Conservation (phyloP, 2,329 filamentous ascomycete species). For the Penicillium sp. region DNA sequence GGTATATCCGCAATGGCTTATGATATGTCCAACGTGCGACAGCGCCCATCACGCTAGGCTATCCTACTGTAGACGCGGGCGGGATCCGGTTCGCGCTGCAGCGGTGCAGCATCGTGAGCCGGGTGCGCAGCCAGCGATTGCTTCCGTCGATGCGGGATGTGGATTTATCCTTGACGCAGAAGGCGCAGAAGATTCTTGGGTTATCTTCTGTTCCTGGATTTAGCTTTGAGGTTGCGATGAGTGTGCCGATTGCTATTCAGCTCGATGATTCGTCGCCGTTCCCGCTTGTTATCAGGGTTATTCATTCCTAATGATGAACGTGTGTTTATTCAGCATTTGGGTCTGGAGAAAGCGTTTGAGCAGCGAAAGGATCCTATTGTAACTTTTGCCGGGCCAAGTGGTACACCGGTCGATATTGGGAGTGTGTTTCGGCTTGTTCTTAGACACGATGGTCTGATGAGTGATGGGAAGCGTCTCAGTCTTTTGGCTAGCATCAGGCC, state of each 20-base stretch:
- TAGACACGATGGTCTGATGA: constrained; percentile 10
- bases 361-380: not conserved
- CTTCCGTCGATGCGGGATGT: constrained; percentile 32
- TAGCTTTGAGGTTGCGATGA: constrained; percentile 26
- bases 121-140: constrained; percentile 32
- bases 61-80: not conserved
- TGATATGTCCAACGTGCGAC: not conserved
- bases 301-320: not conserved
- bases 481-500: constrained; percentile 9
- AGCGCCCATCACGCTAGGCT: not conserved
- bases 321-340: constrained; percentile 5
- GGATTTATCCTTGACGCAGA: constrained; percentile 37
- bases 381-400: constrained; percentile 7
- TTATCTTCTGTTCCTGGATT: constrained; percentile 37
- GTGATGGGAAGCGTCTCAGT: not conserved
- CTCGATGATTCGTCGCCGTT: constrained; percentile 17
- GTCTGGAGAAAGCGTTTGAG: constrained; percentile 8
- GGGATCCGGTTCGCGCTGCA: constrained; percentile 1
- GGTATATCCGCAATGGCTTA: not conserved
- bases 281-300: constrained; percentile 16
- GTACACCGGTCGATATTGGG: constrained; percentile 16
- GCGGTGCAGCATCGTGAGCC: not conserved
- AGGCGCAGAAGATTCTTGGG: constrained; percentile 33
- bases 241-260: constrained; percentile 30
- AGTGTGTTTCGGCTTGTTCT: constrained; percentile 18